Base-by-base conservation (phyloP, 805 yeast species). In the Peterozyma xylosa region DNA sequence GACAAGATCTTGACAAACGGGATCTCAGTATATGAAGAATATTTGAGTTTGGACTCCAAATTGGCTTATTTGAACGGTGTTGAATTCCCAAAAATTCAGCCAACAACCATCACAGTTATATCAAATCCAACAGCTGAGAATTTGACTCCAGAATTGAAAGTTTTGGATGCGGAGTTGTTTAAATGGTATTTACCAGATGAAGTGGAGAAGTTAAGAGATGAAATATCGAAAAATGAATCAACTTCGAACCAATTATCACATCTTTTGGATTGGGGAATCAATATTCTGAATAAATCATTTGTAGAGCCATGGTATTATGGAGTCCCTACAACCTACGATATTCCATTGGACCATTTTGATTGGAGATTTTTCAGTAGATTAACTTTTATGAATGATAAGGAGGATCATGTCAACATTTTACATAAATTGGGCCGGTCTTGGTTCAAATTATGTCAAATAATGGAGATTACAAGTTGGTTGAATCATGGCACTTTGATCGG, bases 401-500 rank as follows among this genome's bases (percentile, higher is more conserved):
- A 54, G 50, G 62, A 63, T 32, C 57, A 58, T 32, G 61, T 58
- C 29, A 51, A 53, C 10, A 51, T 63, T 2, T 48, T 70, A 17
- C 78, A 74, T 49, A 60, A 74, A 9, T 39, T 75, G 40, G 52
- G 74, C 3, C 59, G 76, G 42, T 70, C 72, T 5, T 76, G 74
- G 63, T 64, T 74, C 27, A 62, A 66, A 38, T 72, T 76, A 47
- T 52, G 73, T n/a, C 54, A 58, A 16, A 57, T 68, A 2, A 59
- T 66, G 41, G 74, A 73, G 1, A 45, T 76, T 4, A 56, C 66
- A 4, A 66, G 80, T 3, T 78, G 82, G 84, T 57, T 78, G 6
- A 80, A 81, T 1, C 85, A 79, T 53, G 86, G 84, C 1, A 58
- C 82, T 1, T 60, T 78, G 36, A 64, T 77, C 27, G 75, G 80